Base-by-base conservation (phyloP, 75 land plant genomes). In the Picea sitchensis region DNA sequence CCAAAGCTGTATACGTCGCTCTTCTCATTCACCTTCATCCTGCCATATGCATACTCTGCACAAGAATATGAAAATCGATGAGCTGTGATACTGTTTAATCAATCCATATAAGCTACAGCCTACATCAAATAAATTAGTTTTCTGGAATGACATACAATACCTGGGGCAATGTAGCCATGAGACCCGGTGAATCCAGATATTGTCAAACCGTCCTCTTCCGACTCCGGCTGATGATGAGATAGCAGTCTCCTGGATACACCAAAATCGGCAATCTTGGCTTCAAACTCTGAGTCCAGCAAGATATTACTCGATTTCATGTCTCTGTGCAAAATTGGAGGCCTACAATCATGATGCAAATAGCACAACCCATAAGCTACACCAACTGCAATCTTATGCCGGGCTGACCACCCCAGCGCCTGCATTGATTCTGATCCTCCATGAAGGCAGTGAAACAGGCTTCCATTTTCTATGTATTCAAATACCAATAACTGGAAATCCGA, bases 381-480 rank as follows among this genome's bases (percentile, higher is more conserved):
- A 14, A 84, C 12, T 9, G 86, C 86, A 20, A 84, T 79, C 0
- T 47, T 51, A 32, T 72, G 80, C 7, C 82, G 56, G 14, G 17
- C 31, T 14, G 58, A 21, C 81, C 81, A 83, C 6, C 60, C 14
- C 31, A 69, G 17, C 56, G 2, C 38, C 38, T 8, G 26, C 59
- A 65, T 75, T 36, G 80, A n/a, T 59, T 44, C 0, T 38, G 9
- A 36, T 78, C 38, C 26, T 59, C 12, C 23, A 72, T 92, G 95
- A 13, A 94, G 86, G n/a, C 79, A 71, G 13, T 94, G 90, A 84
- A 89, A 90, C 79, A 94, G 62, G 78, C 92, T 91, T 57, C 96
- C 96, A 74, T 90, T 89, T 8, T 92, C 90, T 79, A 94, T 75
- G 79, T 90, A 90, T 81, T 95, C 98, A 78, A 91, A 92, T 9